Percentiles rank a stretch among this genome's conserved stretches.
Conservation (phyloP, 768 basidiomycete species). For the Terana coerulea region DNA sequence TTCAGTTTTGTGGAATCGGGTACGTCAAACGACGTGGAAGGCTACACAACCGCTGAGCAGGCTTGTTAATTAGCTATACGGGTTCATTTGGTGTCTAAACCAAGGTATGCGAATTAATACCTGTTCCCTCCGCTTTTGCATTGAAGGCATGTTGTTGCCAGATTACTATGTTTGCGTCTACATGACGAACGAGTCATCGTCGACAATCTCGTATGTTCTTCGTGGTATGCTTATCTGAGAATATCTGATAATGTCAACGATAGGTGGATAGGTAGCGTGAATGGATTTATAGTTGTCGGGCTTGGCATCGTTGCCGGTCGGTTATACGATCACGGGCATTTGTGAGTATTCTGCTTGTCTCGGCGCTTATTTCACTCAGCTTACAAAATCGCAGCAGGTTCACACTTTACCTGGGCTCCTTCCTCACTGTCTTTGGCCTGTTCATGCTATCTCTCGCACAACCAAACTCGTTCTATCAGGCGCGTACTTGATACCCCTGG, state of each 20-base stretch:
- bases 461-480: slow-evolving; percentile 41
- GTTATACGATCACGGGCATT: slow-evolving; percentile 47
- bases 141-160: not conserved
- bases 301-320: slow-evolving; percentile 38
- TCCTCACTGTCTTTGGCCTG: slow-evolving; percentile 23
- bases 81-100: slow-evolving; percentile 31
- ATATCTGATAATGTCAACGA: not conserved
- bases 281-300: slow-evolving; percentile 42
- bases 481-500: slow-evolving; percentile 8
- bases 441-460: slow-evolving; percentile 28
- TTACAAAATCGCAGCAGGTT: slow-evolving; percentile 17
- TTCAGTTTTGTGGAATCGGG: slow-evolving; percentile 21
- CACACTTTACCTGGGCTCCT: slow-evolving; percentile 22
- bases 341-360: too few species aligned
- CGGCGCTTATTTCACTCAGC: not conserved
- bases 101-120: slow-evolving; percentile 21
- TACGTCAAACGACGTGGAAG: not conserved
- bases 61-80: slow-evolving; percentile 19
- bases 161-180: slow-evolving; percentile 27
- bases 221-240: not conserved
- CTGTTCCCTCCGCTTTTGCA: not conserved
- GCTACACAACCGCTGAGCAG: not conserved
- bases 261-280: slow-evolving; percentile 52
- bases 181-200: slow-evolving; percentile 25
- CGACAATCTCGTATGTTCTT: slow-evolving; percentile 19